A percentile compares a stretch with the other conserved stretches of the same genome.
Conservation (phyloP, 1,284 basidiomycete species). For the Prillingera fragicola region DNA sequence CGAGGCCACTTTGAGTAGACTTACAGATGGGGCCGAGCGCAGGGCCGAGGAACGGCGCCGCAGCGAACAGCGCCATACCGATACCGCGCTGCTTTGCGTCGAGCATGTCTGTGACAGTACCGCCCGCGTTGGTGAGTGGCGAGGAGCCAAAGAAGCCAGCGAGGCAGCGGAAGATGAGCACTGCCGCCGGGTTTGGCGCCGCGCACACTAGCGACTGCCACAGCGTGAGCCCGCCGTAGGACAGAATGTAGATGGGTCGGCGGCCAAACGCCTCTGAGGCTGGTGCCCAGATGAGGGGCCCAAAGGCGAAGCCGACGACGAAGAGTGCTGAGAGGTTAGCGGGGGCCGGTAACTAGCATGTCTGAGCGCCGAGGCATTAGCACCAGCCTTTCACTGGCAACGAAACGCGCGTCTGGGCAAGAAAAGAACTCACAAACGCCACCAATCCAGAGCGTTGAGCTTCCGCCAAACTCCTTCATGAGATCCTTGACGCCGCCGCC, state of each 20-base stretch:
- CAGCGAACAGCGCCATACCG: constrained; percentile 45
- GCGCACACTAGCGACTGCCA: constrained; percentile 22
- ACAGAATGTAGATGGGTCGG: constrained; percentile 59
- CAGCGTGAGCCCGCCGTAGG: constrained; percentile 36
- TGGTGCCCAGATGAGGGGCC: constrained; percentile 39
- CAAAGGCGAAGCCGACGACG: constrained; percentile 31
- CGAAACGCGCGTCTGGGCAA: neutral
- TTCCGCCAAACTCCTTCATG: constrained; percentile 18
- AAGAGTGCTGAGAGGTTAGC: neutral
- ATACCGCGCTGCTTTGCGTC: constrained; percentile 45
- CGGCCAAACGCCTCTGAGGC: constrained; percentile 53
- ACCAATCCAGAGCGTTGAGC: constrained; percentile 23
- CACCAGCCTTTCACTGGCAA: constrained; percentile 9
- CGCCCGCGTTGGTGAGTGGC: constrained; percentile 48
- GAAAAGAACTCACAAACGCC: constrained; percentile 17
- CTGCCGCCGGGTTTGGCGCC: constrained; percentile 25
- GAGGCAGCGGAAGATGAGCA: constrained; percentile 49
- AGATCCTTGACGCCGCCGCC: constrained; percentile 22
- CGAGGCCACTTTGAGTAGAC: no score
- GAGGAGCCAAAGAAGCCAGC: constrained; percentile 46
- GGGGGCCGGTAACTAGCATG: neutral
- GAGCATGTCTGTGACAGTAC: constrained; percentile 48
- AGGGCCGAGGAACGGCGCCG: constrained; percentile 47
- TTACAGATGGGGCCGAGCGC: constrained; percentile 39
- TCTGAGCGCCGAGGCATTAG: neutral